Conservation (phyloP, 495 filamentous ascomycete species). For the Entonaema liquescens region DNA sequence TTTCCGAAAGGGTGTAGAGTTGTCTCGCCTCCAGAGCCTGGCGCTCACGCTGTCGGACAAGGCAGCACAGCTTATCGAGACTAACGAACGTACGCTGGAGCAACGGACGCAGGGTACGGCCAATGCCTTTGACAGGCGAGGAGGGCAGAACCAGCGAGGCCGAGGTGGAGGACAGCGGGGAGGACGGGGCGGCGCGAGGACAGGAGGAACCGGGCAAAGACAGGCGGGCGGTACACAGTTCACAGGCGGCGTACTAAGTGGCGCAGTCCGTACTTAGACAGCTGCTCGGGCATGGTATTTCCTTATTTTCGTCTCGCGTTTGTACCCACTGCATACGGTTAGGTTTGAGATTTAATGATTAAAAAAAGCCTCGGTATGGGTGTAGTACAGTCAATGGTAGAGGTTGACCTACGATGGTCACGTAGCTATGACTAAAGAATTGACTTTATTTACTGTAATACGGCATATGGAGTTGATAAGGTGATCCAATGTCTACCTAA, state of each 20-base stretch:
- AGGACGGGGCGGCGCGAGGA: constrained; percentile 70
- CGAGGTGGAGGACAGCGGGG: constrained; percentile 71
- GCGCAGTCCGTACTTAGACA: constrained; percentile 60
- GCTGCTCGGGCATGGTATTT: constrained; percentile 11
- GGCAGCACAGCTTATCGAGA: constrained; percentile 92
- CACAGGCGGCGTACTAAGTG: constrained; percentile 65
- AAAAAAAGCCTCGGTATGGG: constrained; percentile 29
- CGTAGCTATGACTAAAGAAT: constrained; percentile 33
- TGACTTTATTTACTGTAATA: constrained; percentile 12
- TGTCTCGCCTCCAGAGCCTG: constrained; percentile 93
- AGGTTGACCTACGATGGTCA: constrained; percentile 16
- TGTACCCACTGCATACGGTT: constrained; percentile 45
- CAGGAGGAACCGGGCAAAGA: constrained; percentile 60
- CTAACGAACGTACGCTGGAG: constrained; percentile 96
- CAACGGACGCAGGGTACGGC: constrained; percentile 94
- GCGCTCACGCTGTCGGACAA: constrained; percentile 95
- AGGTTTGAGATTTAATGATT: constrained; percentile 38
- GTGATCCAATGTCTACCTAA: too few relatives aligned
- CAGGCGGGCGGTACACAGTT: constrained; percentile 67
- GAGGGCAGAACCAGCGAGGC: constrained; percentile 77
- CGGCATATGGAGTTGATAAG: too few relatives aligned
- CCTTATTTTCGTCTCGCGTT: constrained; percentile 34
- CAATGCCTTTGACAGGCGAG: constrained; percentile 91
- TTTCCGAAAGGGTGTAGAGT: constrained; percentile 99
- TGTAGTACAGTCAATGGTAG: constrained; percentile 18